Evolutionary conservation across 2,329 filamentous ascomycete genomes (phyloP).

Genomic region (Escovopsis sp.): DNA sequence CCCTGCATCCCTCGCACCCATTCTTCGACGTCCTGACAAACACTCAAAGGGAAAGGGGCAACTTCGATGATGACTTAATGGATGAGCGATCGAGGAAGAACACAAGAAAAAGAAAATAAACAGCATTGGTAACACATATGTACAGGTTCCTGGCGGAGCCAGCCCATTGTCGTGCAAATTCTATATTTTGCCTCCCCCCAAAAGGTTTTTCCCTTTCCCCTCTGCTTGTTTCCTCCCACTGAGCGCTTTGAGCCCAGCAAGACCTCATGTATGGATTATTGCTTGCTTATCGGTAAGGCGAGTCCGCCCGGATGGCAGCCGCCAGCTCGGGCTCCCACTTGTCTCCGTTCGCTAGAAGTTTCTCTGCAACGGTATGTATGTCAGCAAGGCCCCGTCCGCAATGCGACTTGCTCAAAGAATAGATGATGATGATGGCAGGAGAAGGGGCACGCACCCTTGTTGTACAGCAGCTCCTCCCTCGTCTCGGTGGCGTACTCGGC

Average conservation of each 20-base stretch:
- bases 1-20: too few relatives aligned
- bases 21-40: too few relatives aligned
- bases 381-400: constrained; percentile 9
- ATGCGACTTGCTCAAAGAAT: not conserved
- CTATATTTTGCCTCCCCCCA: too few relatives aligned
- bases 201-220: too few relatives aligned
- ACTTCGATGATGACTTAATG: too few relatives aligned
- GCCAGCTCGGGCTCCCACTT: constrained; percentile 98
- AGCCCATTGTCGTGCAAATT: not conserved
- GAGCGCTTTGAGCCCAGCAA: not conserved
- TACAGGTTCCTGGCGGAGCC: not conserved
- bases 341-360: constrained; percentile 76
- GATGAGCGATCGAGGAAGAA: not conserved
- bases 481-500: constrained; percentile 50
- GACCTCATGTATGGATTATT: too few relatives aligned
- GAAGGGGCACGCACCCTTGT: constrained; percentile 48
- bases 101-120: not conserved
- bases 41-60: too few relatives aligned
- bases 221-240: not conserved
- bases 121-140: not conserved
- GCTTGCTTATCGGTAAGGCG: constrained; percentile 61
- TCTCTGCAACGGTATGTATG: constrained; percentile 36
- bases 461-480: constrained; percentile 90
- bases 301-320: constrained; percentile 80
- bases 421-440: not conserved